These are phyloP conservation scores for Penicillium italicum DNA, from an alignment of 2,329 filamentous ascomycete genomes.

Conservation along the genomic window DNA sequence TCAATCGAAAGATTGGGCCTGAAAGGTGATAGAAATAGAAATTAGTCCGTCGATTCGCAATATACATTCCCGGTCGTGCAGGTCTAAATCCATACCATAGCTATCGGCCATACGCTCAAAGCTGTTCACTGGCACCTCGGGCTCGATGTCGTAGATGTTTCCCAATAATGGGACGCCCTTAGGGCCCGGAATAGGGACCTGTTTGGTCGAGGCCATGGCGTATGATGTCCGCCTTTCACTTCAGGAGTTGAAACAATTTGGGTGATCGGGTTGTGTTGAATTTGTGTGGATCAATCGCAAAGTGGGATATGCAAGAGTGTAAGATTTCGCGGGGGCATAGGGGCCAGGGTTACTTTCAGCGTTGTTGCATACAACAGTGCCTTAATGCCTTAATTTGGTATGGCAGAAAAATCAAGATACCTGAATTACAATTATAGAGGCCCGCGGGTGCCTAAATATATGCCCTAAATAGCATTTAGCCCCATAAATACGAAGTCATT, in stretches of 20 bases:
- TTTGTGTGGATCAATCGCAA: background rate
- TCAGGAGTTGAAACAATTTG: background rate
- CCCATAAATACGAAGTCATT: no score
- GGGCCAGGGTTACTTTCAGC: no score
- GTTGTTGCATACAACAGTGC: no score
- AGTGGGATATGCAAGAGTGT: background rate
- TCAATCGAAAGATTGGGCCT: conserved; percentile 60
- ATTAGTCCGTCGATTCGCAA: background rate
- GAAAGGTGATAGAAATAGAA: background rate
- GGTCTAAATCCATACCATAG: conserved; percentile 53
- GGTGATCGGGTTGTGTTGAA: background rate
- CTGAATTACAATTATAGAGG: no score
- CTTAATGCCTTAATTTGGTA: no score
- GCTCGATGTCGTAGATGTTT: conserved; percentile 61
- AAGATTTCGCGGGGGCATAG: no score
- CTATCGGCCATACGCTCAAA: conserved; percentile 58
- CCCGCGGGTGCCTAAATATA: no score
- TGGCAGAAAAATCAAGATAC: no score
- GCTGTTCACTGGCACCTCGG: conserved; percentile 55
- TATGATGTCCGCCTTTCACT: background rate
- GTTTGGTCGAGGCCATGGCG: conserved; percentile 18
- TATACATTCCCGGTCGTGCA: background rate
- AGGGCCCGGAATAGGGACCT: conserved; percentile 58
- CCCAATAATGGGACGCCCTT: conserved; percentile 63
- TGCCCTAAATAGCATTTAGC: no score